These are phyloP conservation scores for Hirschfeldia incana DNA, from an alignment of 345 rosid species.

Conservation along the genomic window DNA sequence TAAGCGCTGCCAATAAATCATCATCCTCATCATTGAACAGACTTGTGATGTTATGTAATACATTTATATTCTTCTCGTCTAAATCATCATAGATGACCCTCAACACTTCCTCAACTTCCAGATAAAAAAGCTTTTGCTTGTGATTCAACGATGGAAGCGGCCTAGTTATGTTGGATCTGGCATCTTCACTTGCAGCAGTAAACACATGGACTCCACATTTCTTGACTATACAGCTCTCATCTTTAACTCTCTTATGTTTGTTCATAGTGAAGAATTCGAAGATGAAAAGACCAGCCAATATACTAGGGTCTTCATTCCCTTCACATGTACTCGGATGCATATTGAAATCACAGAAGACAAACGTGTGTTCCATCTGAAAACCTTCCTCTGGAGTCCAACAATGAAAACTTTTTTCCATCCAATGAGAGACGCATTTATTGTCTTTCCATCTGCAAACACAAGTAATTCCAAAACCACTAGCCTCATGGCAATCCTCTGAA, in stretches of 20 bases:
- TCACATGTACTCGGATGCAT: neutral
- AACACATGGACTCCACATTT: neutral
- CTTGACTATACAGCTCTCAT: neutral
- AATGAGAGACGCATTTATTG: neutral
- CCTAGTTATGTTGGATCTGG: neutral
- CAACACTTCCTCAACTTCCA: neutral
- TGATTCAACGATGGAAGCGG: neutral
- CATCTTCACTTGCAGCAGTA: neutral
- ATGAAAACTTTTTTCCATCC: neutral
- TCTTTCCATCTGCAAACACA: constrained; percentile 18
- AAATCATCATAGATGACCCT: neutral
- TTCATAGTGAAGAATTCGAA: neutral
- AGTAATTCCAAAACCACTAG: neutral
- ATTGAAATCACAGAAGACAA: constrained; percentile 16
- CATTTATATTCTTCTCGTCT: neutral
- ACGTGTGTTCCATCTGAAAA: neutral
- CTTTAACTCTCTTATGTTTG: neutral
- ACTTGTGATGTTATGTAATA: neutral
- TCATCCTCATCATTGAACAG: neutral
- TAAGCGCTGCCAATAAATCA: neutral
- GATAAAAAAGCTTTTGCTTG: neutral
- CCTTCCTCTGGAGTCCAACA: constrained; percentile 1
- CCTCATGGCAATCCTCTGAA: neutral
- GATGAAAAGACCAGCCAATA: neutral
- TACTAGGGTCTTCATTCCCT: neutral